Evolutionary conservation across 129 eudicot species (phyloP), one percentile per base, ranked within the genome.

Genomic region (Flaveria sonorensis): DNA sequence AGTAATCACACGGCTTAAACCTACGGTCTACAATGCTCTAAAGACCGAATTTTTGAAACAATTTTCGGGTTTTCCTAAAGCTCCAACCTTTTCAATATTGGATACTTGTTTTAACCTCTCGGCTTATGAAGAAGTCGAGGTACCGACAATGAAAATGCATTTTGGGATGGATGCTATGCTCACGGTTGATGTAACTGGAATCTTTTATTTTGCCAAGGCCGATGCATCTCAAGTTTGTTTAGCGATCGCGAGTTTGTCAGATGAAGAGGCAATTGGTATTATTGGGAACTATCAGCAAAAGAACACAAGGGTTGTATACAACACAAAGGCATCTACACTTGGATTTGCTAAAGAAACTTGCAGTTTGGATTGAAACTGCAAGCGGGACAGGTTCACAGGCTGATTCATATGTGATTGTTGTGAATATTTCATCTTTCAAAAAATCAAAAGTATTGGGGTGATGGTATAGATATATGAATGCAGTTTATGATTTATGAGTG

Each of bases 261-360:
- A 85, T 42, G 96, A 91, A 69, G 87, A 81, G 47, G 92, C 85
- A 62, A 79, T 90, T 59, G 89, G 93, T 18, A 94, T 94, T 62
- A 87, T 94, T n/a, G 99, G 99, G 80, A 94, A 94, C 82, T 91
- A 81, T 57, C 99, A 94, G 90, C 99, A 94, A 68, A 89, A 86
- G 78, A 94, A 91, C 59, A 84, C 81, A 2, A 94, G 97, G 74
- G 94, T 94, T 64, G 75, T 94, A 60, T 94, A 91, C 78, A 89
- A 94, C 42, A 85, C 92, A 4, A 86, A 86, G 72, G 73, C 61
- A n/a, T 81, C 87, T 71, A 75, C 18, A 46, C 21, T 94, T 81
- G 99, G 99, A 70, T 91, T 94, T 80, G 99, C 97, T 19, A 82
- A 83, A 84, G 99, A 91, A 82, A 75, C 74, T 7, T 94, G 99